A percentile compares a stretch with the other conserved stretches of the same genome.
Conservation (phyloP, 257 asterid species). For the Nicotiana tabacum region DNA sequence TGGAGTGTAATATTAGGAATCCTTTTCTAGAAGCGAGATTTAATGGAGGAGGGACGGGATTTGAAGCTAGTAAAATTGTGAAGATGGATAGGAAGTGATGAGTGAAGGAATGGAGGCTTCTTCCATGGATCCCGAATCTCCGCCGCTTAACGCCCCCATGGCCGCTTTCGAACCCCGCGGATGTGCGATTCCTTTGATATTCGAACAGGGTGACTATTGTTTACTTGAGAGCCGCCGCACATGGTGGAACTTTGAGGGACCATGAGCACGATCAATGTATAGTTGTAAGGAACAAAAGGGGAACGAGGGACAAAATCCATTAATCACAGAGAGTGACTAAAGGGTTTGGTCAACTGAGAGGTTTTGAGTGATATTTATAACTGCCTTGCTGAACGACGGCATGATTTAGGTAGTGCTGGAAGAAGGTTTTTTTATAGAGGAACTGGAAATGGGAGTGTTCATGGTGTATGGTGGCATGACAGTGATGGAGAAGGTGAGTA, state of each 20-base stretch:
- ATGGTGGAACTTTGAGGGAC: slow-evolving; percentile 8
- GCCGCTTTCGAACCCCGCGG: slow-evolving; percentile 69
- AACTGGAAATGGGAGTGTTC: no score
- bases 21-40: no score
- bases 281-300: neutral
- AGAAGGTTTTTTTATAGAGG: no score
- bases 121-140: slow-evolving; percentile 75
- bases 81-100: no score
- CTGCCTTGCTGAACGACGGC: slow-evolving; percentile 22
- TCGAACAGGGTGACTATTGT: slow-evolving; percentile 14
- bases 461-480: no score
- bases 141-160: slow-evolving; percentile 65
- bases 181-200: slow-evolving; percentile 25
- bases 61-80: no score
- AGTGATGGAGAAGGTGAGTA: no score
- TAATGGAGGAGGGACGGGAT: no score
- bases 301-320: neutral
- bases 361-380: slow-evolving; percentile 19
- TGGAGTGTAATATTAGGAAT: no score
- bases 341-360: neutral
- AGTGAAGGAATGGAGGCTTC: slow-evolving; percentile 16
- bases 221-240: neutral
- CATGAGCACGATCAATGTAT: neutral
- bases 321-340: neutral
- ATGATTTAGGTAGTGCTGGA: no score